These are phyloP conservation scores for Pythium dissimile DNA, from an alignment of 352 stramenopile genomes.

Conservation along the genomic window DNA sequence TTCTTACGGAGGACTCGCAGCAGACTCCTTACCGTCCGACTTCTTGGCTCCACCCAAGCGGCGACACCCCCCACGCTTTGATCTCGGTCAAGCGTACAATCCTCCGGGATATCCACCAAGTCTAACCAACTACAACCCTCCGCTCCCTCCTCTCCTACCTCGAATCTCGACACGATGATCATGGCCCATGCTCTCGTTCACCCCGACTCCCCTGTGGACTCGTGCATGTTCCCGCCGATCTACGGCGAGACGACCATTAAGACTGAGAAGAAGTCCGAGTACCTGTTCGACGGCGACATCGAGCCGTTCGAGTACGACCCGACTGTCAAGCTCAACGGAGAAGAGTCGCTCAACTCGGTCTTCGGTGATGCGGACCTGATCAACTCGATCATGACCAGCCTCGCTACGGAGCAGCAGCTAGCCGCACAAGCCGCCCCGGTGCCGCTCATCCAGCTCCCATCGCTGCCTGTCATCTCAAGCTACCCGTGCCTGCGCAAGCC, in stretches of 20 bases:
- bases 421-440: constrained; percentile 6
- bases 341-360: constrained; percentile 64
- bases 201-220: constrained; percentile 66
- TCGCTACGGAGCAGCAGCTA: constrained; percentile 43
- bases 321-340: constrained; percentile 10
- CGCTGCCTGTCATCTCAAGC: constrained; percentile 23
- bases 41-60: constrained; percentile 13
- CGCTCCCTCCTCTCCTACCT: constrained; percentile 1
- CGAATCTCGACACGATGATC: constrained; percentile 6
- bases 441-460: constrained; percentile 28
- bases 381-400: constrained; percentile 76
- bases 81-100: constrained; percentile 21
- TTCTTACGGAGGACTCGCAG: constrained; percentile 25
- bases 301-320: constrained; percentile 69
- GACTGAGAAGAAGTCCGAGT: constrained; percentile 17
- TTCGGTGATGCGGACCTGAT: constrained; percentile 77
- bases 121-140: constrained; percentile 3
- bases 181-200: constrained; percentile 21
- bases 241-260: constrained; percentile 30
- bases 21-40: constrained; percentile 26
- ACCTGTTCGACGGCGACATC: constrained; percentile 41
- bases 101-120: constrained; percentile 18
- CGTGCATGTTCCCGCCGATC: constrained; percentile 63
- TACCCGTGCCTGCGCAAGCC: constrained; percentile 58
- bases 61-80: constrained; percentile 16